A percentile compares a stretch with the other conserved stretches of the same genome.
phyloP scores from a whole-genome alignment of 148 eudicot genomes.

The Arctostaphylos glauca region DNA sequence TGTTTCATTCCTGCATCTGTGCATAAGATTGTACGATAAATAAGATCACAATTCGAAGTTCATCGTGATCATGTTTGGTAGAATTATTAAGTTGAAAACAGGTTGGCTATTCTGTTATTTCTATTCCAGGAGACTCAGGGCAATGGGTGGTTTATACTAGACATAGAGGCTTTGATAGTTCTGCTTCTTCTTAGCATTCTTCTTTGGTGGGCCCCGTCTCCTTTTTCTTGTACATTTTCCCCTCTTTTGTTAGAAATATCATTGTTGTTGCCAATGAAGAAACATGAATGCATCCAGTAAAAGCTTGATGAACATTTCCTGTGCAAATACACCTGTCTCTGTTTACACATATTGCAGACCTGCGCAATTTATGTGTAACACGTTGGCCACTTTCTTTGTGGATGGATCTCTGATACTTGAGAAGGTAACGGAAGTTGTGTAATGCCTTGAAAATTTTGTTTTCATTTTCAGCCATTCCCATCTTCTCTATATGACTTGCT shows the following conservation, averaged over 20 bases:
- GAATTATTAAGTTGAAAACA: too few relatives aligned
- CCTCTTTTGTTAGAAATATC: neutral
- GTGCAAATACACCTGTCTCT: neutral
- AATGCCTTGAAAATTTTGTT: constrained; percentile 5
- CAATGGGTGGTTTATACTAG: neutral
- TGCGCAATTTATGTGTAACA: neutral
- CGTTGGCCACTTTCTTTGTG: neutral
- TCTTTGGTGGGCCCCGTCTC: neutral
- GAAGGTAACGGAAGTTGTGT: neutral
- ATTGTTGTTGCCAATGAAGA: neutral
- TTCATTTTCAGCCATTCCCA: constrained; percentile 60
- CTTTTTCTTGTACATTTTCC: neutral
- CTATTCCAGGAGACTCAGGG: neutral
- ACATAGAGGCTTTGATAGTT: neutral
- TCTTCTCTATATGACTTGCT: constrained; percentile 62
- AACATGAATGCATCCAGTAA: neutral
- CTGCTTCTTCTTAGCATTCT: neutral
- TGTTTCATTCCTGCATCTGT: neutral
- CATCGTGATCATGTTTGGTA: neutral
- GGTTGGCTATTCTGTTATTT: neutral
- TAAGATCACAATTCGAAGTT: neutral
- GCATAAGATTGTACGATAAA: neutral
- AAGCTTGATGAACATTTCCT: neutral
- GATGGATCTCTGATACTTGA: neutral
- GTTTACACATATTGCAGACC: neutral